Evolutionary conservation across 306 rosid genomes (phyloP).

Genomic region (Cyamopsis tetragonoloba): DNA sequence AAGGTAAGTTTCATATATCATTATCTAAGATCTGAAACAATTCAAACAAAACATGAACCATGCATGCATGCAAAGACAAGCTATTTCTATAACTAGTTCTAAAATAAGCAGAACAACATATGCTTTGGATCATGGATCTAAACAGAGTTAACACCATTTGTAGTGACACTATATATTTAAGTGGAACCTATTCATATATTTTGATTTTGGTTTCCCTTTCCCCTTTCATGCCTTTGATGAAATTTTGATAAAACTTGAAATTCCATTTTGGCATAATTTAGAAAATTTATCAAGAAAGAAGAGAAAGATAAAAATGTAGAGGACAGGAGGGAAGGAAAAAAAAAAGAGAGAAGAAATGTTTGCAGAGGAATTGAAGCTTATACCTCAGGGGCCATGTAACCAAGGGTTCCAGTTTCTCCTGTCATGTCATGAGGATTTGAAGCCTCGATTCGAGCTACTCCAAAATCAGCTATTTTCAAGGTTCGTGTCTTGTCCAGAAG

Average conservation of each 20-base stretch:
- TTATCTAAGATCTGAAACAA: slow-evolving; percentile 9
- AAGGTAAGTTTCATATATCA: slow-evolving; percentile 27
- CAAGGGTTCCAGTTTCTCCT: slow-evolving; percentile 95
- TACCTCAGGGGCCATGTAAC: slow-evolving; percentile 99
- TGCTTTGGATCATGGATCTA: background rate
- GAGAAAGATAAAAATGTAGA: background rate
- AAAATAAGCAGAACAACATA: background rate
- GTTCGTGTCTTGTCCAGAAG: slow-evolving; percentile 92
- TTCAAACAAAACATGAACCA: slow-evolving; percentile 21
- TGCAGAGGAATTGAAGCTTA: slow-evolving; percentile 16
- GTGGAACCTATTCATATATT: background rate
- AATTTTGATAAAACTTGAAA: background rate
- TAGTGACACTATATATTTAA: background rate
- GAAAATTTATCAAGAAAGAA: too few species aligned
- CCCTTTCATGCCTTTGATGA: background rate
- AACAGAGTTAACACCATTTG: background rate
- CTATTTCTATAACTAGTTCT: background rate
- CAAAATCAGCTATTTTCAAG: slow-evolving; percentile 90
- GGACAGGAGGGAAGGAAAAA: background rate
- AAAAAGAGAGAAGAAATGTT: background rate
- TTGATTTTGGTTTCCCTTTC: background rate
- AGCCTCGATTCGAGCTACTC: slow-evolving; percentile 99
- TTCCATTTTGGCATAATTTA: too few species aligned
- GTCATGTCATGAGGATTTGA: slow-evolving; percentile 99
- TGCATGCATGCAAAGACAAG: slow-evolving; percentile 17